Percentiles rank a stretch among this genome's conserved stretches.
phyloP scores from a whole-genome alignment of 768 basidiomycete species.

The Lentinus brumalis region DNA sequence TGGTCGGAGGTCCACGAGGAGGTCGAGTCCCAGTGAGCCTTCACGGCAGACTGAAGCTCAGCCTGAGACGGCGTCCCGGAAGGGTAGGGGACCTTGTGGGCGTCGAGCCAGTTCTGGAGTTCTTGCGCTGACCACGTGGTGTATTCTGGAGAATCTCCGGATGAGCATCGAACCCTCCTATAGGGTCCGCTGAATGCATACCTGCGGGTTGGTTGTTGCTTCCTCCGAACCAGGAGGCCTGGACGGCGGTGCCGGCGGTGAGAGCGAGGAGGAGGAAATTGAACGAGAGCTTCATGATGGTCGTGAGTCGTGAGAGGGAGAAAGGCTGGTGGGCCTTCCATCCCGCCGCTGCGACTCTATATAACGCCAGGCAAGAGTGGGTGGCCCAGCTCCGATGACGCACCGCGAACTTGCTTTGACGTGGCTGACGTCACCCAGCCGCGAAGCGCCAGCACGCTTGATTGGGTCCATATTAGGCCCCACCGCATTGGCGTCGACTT shows the following conservation, averaged over 20 bases:
- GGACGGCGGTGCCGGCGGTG: slow-evolving; percentile 31
- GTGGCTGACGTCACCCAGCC: background rate
- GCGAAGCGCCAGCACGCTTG: too few relatives aligned
- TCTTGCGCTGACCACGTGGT: slow-evolving; percentile 63
- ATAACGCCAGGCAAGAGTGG: background rate
- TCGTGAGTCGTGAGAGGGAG: slow-evolving; percentile 11
- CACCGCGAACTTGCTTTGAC: slow-evolving; percentile 5
- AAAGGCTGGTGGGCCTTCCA: background rate
- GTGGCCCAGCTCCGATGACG: slow-evolving; percentile 17
- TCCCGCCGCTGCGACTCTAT: background rate
- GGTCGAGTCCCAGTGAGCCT: slow-evolving; percentile 56
- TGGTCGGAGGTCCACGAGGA: slow-evolving; percentile 62
- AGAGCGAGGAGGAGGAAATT: slow-evolving; percentile 30
- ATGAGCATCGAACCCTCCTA: slow-evolving; percentile 20
- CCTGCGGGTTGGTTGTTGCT: slow-evolving; percentile 33
- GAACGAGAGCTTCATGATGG: slow-evolving; percentile 18
- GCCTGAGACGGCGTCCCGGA: slow-evolving; percentile 26
- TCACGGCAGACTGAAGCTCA: slow-evolving; percentile 48
- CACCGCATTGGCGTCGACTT: too few relatives aligned
- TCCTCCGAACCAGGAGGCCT: slow-evolving; percentile 34
- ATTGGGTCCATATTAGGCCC: too few relatives aligned
- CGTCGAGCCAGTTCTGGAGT: slow-evolving; percentile 68
- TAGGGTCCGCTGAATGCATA: slow-evolving; percentile 11
- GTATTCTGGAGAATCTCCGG: slow-evolving; percentile 33
- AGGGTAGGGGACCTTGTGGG: slow-evolving; percentile 61